Evolutionary conservation across 2,329 filamentous ascomycete species (phyloP).

Genomic region (Endocalyx cinctus): DNA sequence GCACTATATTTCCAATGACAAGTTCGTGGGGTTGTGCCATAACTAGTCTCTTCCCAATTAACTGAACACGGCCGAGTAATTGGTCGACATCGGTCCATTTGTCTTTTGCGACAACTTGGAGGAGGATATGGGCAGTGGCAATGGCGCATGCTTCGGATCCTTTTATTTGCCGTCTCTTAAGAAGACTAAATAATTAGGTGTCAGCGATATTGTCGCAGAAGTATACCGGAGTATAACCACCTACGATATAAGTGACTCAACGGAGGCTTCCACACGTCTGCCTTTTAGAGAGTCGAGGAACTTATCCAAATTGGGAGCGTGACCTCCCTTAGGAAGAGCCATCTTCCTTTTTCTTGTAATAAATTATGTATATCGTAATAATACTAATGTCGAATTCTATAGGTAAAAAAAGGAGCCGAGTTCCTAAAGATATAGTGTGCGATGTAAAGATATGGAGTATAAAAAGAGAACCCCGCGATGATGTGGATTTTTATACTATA

Average conservation of each 20-base stretch:
- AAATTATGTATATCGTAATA: too few species aligned
- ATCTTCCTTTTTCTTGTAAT: too few species aligned
- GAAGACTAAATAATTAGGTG: conserved; percentile 50
- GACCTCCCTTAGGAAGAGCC: conserved; percentile 50
- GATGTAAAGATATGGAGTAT: too few species aligned
- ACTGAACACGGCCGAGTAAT: conserved; percentile 74
- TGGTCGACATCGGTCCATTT: conserved; percentile 73
- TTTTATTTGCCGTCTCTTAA: conserved; percentile 86
- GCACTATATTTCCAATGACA: conserved; percentile 89
- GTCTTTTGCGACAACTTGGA: conserved; percentile 78
- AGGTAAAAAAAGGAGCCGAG: too few species aligned
- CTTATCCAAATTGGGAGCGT: conserved; percentile 70
- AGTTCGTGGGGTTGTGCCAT: conserved; percentile 86
- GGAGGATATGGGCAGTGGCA: conserved; percentile 83
- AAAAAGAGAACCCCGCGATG: too few species aligned
- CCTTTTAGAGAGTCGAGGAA: conserved; percentile 77
- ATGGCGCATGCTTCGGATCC: conserved; percentile 86
- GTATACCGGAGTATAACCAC: conserved; percentile 20
- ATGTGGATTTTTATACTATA: too few species aligned
- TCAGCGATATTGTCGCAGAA: conserved; percentile 13
- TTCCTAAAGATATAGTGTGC: too few species aligned
- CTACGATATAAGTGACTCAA: conserved; percentile 80
- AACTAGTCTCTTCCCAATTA: conserved; percentile 71
- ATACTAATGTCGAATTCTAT: too few species aligned
- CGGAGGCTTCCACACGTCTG: conserved; percentile 71